These are phyloP conservation scores for Musa acuminata DNA, from an alignment of 176 grass and related monocot species.

Conservation along the genomic window DNA sequence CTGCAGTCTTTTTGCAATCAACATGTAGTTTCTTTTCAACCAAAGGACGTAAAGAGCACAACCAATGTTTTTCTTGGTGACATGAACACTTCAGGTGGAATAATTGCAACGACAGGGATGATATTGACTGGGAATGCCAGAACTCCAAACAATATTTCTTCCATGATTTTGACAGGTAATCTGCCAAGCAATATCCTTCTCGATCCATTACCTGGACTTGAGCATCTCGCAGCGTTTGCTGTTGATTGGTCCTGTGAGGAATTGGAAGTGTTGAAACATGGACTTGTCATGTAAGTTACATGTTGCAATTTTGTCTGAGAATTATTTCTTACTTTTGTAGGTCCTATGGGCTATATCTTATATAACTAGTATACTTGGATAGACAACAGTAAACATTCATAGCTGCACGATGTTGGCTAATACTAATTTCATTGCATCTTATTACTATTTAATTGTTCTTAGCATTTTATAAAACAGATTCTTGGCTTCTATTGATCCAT, in stretches of 20 bases:
- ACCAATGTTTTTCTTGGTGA: conserved; percentile 37
- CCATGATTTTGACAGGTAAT: conserved; percentile 47
- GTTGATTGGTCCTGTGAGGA: conserved; percentile 60
- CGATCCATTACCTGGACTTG: conserved; percentile 33
- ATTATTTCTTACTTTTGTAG: too few relatives aligned
- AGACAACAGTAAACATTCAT: not conserved
- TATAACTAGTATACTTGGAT: not conserved
- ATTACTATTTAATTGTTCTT: too few relatives aligned
- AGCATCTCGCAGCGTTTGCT: conserved; percentile 50
- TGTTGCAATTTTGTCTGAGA: not conserved
- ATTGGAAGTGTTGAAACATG: conserved; percentile 48
- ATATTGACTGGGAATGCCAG: not conserved
- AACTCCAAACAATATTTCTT: conserved; percentile 37
- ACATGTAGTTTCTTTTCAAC: conserved; percentile 83
- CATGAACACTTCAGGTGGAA: conserved; percentile 37
- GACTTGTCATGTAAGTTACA: conserved; percentile 50
- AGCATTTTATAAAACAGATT: too few relatives aligned
- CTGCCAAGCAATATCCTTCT: conserved; percentile 29
- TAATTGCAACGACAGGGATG: conserved; percentile 38
- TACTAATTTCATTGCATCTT: too few relatives aligned
- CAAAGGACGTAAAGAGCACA: conserved; percentile 23
- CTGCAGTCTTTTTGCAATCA: conserved; percentile 60
- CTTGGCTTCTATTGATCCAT: too few relatives aligned
- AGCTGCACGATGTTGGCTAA: too few relatives aligned
- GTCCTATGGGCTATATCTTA: too few relatives aligned